These are phyloP conservation scores for Fusarium sp. DNA, from an alignment of 2,329 filamentous ascomycete genomes.

Conservation along the genomic window DNA sequence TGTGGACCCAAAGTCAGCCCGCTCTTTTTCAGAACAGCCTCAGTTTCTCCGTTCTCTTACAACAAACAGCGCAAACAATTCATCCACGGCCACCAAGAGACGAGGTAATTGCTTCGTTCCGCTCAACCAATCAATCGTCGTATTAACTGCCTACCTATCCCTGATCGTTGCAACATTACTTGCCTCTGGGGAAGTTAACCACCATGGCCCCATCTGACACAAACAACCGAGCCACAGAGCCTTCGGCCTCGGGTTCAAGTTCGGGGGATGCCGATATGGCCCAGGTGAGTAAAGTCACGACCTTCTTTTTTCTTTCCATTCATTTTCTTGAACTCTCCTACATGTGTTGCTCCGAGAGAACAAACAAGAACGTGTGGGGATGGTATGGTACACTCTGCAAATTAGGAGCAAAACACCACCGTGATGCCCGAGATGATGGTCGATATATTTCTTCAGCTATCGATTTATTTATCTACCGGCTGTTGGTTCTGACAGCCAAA, in stretches of 20 bases:
- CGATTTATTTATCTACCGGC: neutral
- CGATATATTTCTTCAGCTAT: neutral
- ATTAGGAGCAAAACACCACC: conserved; percentile 3
- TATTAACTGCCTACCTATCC: neutral
- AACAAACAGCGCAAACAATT: conserved; percentile 15
- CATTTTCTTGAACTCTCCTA: neutral
- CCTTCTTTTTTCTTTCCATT: neutral
- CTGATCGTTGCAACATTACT: neutral
- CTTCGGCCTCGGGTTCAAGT: conserved; percentile 13
- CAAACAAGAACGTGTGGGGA: neutral
- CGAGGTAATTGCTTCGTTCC: neutral
- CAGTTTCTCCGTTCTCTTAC: conserved; percentile 11
- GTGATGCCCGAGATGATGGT: neutral
- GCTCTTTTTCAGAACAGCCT: neutral
- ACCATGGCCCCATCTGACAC: conserved; percentile 28
- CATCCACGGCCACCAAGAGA: neutral
- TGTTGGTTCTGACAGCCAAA: neutral
- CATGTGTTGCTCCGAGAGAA: neutral
- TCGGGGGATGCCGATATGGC: conserved; percentile 42
- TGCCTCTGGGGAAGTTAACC: neutral
- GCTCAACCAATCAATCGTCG: neutral
- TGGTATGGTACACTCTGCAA: conserved; percentile 1
- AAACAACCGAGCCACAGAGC: conserved; percentile 25
- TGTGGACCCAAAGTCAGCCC: neutral
- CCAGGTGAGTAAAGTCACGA: conserved; percentile 32